These are phyloP conservation scores for Colletotrichum tanaceti DNA, from an alignment of 2,329 filamentous ascomycete genomes.

Conservation along the genomic window DNA sequence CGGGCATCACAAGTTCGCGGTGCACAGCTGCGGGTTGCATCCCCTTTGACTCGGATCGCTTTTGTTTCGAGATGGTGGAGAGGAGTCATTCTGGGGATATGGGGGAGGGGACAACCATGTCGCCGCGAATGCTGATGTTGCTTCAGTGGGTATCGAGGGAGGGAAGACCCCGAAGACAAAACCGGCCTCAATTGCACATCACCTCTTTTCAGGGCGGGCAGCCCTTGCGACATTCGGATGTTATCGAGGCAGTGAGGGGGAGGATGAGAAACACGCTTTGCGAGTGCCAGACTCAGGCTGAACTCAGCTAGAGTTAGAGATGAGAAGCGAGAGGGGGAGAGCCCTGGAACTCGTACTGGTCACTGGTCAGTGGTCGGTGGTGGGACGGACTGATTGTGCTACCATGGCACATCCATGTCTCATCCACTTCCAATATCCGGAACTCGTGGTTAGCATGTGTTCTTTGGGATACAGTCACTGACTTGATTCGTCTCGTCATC, in stretches of 20 bases:
- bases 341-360: constrained; percentile 17
- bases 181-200: constrained; percentile 7
- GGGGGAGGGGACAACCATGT: constrained; percentile 11
- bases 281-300: constrained; percentile 32
- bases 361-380: not conserved
- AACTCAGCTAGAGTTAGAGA: constrained; percentile 28
- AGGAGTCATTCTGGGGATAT: constrained; percentile 25
- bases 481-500: constrained; percentile 20
- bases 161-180: not conserved
- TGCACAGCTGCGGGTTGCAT: constrained; percentile 19
- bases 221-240: constrained; percentile 22
- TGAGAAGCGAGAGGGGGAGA: constrained; percentile 21
- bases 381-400: constrained; percentile 20
- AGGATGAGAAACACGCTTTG: constrained; percentile 15
- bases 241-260: constrained; percentile 15
- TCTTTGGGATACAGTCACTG: constrained; percentile 20
- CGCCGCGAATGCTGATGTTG: constrained; percentile 22
- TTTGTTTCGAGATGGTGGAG: constrained; percentile 4
- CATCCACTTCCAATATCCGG: constrained; percentile 37
- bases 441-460: constrained; percentile 21
- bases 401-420: constrained; percentile 16
- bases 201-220: constrained; percentile 7
- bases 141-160: not conserved
- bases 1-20: not conserved
- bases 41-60: constrained; percentile 18